These are phyloP conservation scores for Eimeria acervulina DNA, from an alignment of 169 alveolate species.

Conservation along the genomic window DNA sequence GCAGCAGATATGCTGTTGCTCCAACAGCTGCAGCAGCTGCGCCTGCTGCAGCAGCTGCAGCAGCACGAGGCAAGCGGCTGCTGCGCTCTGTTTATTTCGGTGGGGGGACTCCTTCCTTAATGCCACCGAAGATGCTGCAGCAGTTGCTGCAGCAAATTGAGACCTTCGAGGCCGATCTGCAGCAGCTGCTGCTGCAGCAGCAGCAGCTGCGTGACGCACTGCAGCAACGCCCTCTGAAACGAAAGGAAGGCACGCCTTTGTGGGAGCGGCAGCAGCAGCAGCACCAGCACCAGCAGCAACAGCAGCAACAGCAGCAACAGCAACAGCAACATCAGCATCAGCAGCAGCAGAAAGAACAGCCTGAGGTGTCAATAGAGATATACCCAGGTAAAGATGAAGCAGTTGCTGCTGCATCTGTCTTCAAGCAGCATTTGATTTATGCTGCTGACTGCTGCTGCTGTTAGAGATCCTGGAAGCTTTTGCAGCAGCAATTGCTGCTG, in stretches of 20 bases:
- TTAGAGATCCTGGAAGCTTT: not conserved
- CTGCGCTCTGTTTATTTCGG: slow-evolving; percentile 61
- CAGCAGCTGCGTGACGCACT: not conserved
- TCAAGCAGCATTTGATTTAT: not conserved
- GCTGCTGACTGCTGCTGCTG: not conserved
- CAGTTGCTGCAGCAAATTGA: slow-evolving; percentile 54
- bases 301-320: slow-evolving; percentile 14
- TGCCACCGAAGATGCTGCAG: slow-evolving; percentile 69
- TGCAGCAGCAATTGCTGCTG: not conserved
- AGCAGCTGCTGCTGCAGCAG: slow-evolving; percentile 65
- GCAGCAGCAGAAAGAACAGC: not conserved
- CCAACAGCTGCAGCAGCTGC: slow-evolving; percentile 10
- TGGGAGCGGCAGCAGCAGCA: not conserved
- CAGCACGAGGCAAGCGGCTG: slow-evolving; percentile 26
- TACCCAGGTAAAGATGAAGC: slow-evolving; percentile 26
- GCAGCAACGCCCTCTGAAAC: not conserved
- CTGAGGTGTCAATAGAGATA: slow-evolving; percentile 68
- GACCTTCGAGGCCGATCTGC: slow-evolving; percentile 20
- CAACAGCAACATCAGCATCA: not conserved
- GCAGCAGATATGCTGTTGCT: not conserved
- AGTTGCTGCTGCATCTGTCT: not conserved
- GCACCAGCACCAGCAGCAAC: slow-evolving; percentile 5
- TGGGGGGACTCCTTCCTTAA: slow-evolving; percentile 63
- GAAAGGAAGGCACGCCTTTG: not conserved
- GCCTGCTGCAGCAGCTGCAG: slow-evolving; percentile 28